phyloP scores from a whole-genome alignment of 2,329 filamentous ascomycete species.

The Trichoderma sp. region DNA sequence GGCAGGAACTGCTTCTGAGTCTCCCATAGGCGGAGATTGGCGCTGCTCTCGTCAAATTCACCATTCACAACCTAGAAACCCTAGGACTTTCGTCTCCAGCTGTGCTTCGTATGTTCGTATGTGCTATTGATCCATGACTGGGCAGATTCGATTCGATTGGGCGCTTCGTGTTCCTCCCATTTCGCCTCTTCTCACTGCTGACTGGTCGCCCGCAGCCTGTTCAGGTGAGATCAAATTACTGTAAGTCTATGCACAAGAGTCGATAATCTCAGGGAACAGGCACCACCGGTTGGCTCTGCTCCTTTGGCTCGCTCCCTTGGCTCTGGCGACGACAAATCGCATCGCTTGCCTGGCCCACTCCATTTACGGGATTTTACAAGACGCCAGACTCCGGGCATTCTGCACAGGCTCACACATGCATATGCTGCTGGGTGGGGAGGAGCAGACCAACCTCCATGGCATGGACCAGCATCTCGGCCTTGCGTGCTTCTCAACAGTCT shows the following conservation, averaged over 20 bases:
- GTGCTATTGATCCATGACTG: background rate
- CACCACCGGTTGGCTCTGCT: background rate
- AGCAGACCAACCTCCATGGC: background rate
- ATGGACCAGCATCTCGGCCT: slow-evolving; percentile 4
- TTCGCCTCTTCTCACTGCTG: background rate
- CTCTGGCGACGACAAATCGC: background rate
- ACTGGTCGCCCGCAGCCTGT: background rate
- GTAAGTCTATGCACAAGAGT: background rate
- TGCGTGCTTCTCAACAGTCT: background rate
- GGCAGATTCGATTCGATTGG: background rate
- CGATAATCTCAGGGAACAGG: background rate
- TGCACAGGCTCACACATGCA: background rate
- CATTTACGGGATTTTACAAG: background rate
- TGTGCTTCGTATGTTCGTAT: background rate
- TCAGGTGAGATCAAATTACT: background rate
- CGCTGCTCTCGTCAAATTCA: background rate
- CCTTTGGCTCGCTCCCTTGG: background rate
- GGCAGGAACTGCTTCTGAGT: slow-evolving; percentile 21
- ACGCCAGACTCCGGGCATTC: background rate
- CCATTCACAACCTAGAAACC: background rate
- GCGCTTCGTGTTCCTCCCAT: slow-evolving; percentile 4
- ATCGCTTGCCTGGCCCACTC: background rate
- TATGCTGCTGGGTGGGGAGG: slow-evolving; percentile 2
- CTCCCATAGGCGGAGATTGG: slow-evolving; percentile 21
- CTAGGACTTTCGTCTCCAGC: background rate